Evolutionary conservation across 148 eudicot genomes (phyloP), one percentile per base, ranked within the genome.

Genomic region (Heliamphora exappendiculata): DNA sequence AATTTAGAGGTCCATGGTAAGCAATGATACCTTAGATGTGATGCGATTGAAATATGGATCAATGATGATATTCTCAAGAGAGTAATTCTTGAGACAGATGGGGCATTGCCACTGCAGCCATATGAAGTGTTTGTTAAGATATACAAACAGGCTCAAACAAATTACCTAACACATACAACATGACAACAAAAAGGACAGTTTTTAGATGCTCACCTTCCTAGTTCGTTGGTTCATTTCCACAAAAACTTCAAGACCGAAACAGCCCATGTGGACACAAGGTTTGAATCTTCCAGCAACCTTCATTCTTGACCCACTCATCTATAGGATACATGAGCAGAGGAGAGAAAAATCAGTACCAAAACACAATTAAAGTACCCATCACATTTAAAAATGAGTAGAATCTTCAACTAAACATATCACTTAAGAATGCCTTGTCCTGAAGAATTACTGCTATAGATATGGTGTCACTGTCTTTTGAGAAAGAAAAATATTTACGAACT

Each of bases 21-120:
- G n/a, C n/a, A n/a, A n/a, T n/a, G n/a, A n/a, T 88, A 95, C 98
- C 96, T 86, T 82, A 64, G 84, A 79, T 47, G 97, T 88, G 74
- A 95, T 91, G 78, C 94, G 90, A 81, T 92, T 95, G 75, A 95
- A 95, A 81, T 92, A 95, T 50, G 98, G 97, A 77, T 95, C 98
- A 66, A 95, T 85, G 73, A 95, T 87, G 75, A 95, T 67, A 77
- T 87, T 78, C 86, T 95, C 97, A 81, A 91, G 74, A 60, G 94
- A 72, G 81, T 89, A 95, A 80, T 95, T 95, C 89, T 92, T 95
- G 72, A 95, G 89, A 84, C 98, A 95, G 65, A 89, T 86, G 60
- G 98, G 98, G 79, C 98, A 95, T 72, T 95, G 96, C 96, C 96
- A 91, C 96, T 91, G 91, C 81, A 91, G 24, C 64, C 45, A 71